These are phyloP conservation scores for Madurella mycetomatis DNA, from an alignment of 2,329 filamentous ascomycete species.

Conservation along the genomic window DNA sequence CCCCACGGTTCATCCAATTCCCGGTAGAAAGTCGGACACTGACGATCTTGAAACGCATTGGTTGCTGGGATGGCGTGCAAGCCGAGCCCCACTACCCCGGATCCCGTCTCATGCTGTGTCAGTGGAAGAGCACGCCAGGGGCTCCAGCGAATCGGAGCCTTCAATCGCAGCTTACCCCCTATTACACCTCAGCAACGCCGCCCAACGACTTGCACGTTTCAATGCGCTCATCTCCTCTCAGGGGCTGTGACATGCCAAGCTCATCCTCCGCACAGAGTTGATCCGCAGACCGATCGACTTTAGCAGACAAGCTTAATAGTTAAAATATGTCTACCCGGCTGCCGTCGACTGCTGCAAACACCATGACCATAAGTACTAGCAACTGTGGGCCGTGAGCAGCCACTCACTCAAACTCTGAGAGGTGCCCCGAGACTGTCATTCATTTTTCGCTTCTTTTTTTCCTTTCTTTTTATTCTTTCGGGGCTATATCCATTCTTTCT, in stretches of 20 bases:
- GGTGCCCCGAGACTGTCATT: no score
- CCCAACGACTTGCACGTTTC: neutral
- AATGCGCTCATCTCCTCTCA: neutral
- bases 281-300: neutral
- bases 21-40: neutral
- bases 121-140: neutral
- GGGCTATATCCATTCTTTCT: neutral
- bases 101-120: neutral
- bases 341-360: no score
- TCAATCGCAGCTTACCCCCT: neutral
- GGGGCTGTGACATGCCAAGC: neutral
- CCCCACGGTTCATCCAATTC: neutral
- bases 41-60: neutral
- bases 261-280: neutral
- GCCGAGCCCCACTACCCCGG: neutral
- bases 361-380: no score
- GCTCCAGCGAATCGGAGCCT: neutral
- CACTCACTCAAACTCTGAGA: no score
- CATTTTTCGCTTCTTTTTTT: no score
- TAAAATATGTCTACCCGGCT: neutral
- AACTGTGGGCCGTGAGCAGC: no score
- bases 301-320: conserved; percentile 5
- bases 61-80: neutral
- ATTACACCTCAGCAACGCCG: neutral
- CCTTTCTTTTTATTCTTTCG: neutral